phyloP scores from a whole-genome alignment of 2,329 filamentous ascomycete species.

The Mycocentrospora acerina region DNA sequence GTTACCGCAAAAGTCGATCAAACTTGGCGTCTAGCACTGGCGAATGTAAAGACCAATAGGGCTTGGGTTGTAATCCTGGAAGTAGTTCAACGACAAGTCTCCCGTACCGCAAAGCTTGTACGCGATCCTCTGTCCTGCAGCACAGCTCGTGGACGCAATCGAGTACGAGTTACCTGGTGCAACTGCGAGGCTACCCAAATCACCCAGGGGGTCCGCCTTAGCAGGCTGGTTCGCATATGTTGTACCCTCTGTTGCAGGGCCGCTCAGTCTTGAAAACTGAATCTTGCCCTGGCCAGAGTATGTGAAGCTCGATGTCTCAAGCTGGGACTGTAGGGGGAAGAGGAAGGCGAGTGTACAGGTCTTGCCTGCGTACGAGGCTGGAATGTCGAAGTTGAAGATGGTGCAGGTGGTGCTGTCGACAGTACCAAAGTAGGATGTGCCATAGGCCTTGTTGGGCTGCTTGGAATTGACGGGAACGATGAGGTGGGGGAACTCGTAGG shows the following conservation, averaged over 20 bases:
- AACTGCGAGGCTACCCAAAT: slow-evolving; percentile 45
- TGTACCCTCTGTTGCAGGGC: slow-evolving; percentile 51
- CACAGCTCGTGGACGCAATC: slow-evolving; percentile 57
- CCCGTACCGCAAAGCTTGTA: slow-evolving; percentile 56
- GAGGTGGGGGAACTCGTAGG: slow-evolving; percentile 57
- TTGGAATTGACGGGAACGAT: slow-evolving; percentile 62
- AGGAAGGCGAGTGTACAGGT: slow-evolving; percentile 67
- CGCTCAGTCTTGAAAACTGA: slow-evolving; percentile 54
- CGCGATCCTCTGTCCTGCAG: slow-evolving; percentile 53
- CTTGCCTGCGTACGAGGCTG: slow-evolving; percentile 54
- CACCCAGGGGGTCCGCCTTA: slow-evolving; percentile 47
- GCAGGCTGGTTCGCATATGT: slow-evolving; percentile 57
- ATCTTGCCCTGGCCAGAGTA: slow-evolving; percentile 58
- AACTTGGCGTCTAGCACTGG: slow-evolving; percentile 20
- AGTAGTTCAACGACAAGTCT: slow-evolving; percentile 57
- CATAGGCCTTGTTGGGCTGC: slow-evolving; percentile 54
- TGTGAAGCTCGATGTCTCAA: slow-evolving; percentile 61
- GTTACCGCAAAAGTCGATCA: too few relatives aligned
- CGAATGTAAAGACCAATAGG: slow-evolving; percentile 43
- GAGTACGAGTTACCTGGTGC: slow-evolving; percentile 56
- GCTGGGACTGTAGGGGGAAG: slow-evolving; percentile 58
- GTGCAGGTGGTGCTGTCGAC: slow-evolving; percentile 48
- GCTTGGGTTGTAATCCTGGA: slow-evolving; percentile 63
- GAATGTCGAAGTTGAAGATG: slow-evolving; percentile 72
- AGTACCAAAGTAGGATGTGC: slow-evolving; percentile 59